Percentiles rank a stretch among this genome's conserved stretches.
Conservation (phyloP, 345 rosid species). For the Rhodamnia rubescens region DNA sequence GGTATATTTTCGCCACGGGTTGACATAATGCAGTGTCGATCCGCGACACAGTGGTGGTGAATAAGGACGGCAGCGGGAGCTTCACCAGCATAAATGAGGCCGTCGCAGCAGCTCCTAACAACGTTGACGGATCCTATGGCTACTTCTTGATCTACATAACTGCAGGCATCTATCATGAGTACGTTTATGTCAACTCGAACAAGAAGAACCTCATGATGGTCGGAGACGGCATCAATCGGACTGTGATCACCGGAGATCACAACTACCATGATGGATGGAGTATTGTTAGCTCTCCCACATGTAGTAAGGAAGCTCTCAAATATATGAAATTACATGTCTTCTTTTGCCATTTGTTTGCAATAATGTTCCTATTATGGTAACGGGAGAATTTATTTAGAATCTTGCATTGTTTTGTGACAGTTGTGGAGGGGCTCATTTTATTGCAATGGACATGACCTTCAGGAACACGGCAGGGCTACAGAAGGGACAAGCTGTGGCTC, state of each 20-base stretch:
- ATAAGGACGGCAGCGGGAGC: slow-evolving; percentile 22
- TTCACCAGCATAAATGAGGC: slow-evolving; percentile 37
- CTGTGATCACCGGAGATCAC: slow-evolving; percentile 42
- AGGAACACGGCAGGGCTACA: neutral
- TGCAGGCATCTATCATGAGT: slow-evolving; percentile 36
- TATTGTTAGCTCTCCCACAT: slow-evolving; percentile 46
- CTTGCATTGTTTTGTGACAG: slow-evolving; percentile 57
- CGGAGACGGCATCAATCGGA: slow-evolving; percentile 40
- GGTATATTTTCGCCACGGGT: slow-evolving; percentile 22
- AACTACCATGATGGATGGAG: slow-evolving; percentile 34
- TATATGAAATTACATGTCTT: neutral
- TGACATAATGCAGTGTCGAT: neutral
- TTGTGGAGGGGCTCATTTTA: slow-evolving; percentile 45
- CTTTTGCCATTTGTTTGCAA: neutral
- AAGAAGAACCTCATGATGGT: slow-evolving; percentile 38
- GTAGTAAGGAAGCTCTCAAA: slow-evolving; percentile 14
- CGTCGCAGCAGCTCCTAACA: slow-evolving; percentile 31
- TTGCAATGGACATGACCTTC: neutral
- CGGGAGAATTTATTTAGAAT: slow-evolving; percentile 17
- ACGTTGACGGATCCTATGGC: slow-evolving; percentile 1
- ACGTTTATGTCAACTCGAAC: slow-evolving; percentile 23
- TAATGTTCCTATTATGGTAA: neutral
- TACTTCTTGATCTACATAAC: slow-evolving; percentile 35
- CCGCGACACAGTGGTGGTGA: slow-evolving; percentile 25
- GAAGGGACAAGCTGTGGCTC: neutral